Evolutionary conservation across 176 grass and related monocot genomes (phyloP), one percentile per base, ranked within the genome.

Genomic region (Bolboschoenus planiculmis): DNA sequence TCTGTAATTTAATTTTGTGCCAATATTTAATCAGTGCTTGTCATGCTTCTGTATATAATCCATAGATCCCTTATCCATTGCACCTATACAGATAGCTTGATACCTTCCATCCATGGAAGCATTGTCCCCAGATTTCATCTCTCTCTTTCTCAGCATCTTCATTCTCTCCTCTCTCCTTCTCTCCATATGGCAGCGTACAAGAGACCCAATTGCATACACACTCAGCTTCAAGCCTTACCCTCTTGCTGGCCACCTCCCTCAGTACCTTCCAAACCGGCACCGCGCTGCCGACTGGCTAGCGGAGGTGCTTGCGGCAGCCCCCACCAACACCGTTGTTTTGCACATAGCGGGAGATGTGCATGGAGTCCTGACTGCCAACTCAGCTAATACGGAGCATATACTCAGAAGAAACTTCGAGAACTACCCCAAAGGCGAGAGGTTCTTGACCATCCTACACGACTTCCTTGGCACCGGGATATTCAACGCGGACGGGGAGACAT

Each of bases 361-460:
- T 24, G 87, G 89, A 80, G 76, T 94, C 23, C 65, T 82, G 79
- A 94, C 87, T 10, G 92, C 87, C 27, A 77, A 89, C 56, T 74
- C 87, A 16, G 63, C 6, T 0, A 83, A 57, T 44, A 83, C 90
- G 0, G 88, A 92, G 80, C 90, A 94, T 80, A 6, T 94, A 6
- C 51, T 91, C 20, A 83, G 88, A 11, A 55, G 70, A 6, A 57
- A 35, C 7, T 94, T 92, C 76, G 56, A 78, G 46, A 92, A 90
- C 67, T 92, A 94, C 78, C 43, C 88, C 55, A 94, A 94, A 85
- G 92, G 89, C 83, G 35, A 50, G 30, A 86, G 87, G 60, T 86
- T 85, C 81, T 85, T 29, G 1, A 30, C 1, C n/a, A 53, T 82
- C 43, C 83, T 91, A 80, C 13, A 23, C 6, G 88, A 90, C 62